Percentiles rank a stretch among this genome's conserved stretches.
These are phyloP conservation scores for Cyanodermella asteris DNA, from an alignment of 2,329 filamentous ascomycete genomes.

Conservation along the genomic window DNA sequence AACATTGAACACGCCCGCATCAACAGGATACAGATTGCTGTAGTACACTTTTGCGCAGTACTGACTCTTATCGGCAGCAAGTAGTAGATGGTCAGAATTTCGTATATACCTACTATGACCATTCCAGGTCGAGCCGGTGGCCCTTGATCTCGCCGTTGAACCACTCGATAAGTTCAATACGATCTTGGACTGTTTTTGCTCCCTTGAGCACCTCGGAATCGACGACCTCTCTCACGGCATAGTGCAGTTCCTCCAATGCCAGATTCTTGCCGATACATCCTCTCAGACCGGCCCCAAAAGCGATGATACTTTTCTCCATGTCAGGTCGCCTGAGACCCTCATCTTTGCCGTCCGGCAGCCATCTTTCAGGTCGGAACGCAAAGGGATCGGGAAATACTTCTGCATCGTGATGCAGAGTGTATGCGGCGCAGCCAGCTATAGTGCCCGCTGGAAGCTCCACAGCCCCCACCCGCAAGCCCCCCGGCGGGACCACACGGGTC, in stretches of 20 bases:
- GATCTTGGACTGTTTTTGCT: conserved; percentile 18
- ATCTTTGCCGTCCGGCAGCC: conserved; percentile 14
- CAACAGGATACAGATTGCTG: too few species aligned
- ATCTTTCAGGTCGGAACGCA: conserved; percentile 26
- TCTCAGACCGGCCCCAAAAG: conserved; percentile 27
- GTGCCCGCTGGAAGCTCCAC: conserved; percentile 21
- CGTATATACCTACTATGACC: too few species aligned
- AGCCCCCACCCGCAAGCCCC: conserved; percentile 17
- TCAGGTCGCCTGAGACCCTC: conserved; percentile 7
- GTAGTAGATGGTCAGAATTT: too few species aligned
- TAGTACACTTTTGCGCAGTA: too few species aligned
- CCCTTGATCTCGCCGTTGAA: conserved; percentile 32
- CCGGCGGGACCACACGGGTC: conserved; percentile 23
- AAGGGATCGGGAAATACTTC: conserved; percentile 21
- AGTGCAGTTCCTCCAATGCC: conserved; percentile 21
- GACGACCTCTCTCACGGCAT: conserved; percentile 21
- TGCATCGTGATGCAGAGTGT: conserved; percentile 25
- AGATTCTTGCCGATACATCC: conserved; percentile 30
- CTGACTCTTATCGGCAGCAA: too few species aligned
- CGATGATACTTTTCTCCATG: conserved; percentile 23
- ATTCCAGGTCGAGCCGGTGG: conserved; percentile 4
- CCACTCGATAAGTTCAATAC: conserved; percentile 33
- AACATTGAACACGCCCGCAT: too few species aligned
- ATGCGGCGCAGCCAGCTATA: conserved; percentile 23
- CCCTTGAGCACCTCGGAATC: conserved; percentile 23